phyloP scores from a whole-genome alignment of 768 basidiomycete genomes.

The Calocybe indica region DNA sequence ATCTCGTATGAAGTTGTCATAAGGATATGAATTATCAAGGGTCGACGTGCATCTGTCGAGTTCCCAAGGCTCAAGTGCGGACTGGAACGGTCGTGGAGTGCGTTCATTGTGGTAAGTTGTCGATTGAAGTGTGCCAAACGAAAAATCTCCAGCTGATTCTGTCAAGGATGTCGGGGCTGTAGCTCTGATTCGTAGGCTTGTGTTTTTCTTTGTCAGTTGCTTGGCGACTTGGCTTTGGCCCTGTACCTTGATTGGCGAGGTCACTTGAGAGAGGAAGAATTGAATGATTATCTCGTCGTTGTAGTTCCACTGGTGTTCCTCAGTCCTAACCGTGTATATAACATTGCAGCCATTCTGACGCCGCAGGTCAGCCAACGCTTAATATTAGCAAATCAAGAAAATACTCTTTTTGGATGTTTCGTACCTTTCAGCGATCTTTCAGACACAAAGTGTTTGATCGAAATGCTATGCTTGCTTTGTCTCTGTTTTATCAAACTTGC shows the following conservation, averaged over 20 bases:
- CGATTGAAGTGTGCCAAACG: not conserved
- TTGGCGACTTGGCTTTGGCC: not conserved
- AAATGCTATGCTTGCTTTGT: no score
- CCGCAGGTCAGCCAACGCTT: no score
- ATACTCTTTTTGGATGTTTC: no score
- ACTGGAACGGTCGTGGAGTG: conserved; percentile 92
- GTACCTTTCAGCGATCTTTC: no score
- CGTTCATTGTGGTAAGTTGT: conserved; percentile 85
- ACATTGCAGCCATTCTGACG: no score
- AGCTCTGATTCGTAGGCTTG: conserved; percentile 71
- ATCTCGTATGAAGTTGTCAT: not conserved
- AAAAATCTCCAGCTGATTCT: not conserved
- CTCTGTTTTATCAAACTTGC: conserved; percentile 2
- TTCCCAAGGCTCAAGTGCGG: conserved; percentile 91
- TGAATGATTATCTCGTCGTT: no score
- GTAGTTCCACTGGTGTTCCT: not conserved
- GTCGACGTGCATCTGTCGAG: conserved; percentile 95
- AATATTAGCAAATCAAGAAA: no score
- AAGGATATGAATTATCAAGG: conserved; percentile 99
- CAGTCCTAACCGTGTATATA: no score
- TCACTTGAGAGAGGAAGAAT: no score
- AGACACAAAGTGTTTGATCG: no score
- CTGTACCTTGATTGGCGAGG: not conserved
- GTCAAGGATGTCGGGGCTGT: conserved; percentile 80
- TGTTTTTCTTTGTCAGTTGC: not conserved